Evolutionary conservation across 176 grass and related monocot genomes (phyloP), one percentile per base, ranked within the genome.

Genomic region (Phoenix roebelenii): DNA sequence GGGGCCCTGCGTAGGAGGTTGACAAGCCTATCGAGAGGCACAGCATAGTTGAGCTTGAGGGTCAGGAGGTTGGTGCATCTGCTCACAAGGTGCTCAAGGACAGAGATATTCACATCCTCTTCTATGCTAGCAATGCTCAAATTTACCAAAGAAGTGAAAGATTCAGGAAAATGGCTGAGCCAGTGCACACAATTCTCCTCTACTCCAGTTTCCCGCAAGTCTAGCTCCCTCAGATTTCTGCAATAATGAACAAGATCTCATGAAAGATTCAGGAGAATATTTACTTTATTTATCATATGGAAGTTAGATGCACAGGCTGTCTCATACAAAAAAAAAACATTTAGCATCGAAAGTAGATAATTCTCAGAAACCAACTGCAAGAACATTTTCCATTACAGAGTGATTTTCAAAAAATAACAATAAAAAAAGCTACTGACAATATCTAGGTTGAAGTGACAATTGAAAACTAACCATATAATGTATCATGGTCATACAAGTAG

Each of bases 51-150:
- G 51, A 94, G 54, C 60, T 81, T 78, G 51, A 94, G 69, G 60
- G 67, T 88, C 63, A 52, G 74, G 66, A 94, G 74, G 78, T 88
- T 85, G 15, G 84, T 81, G 56, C 77, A 84, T 79, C 86, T 85
- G 48, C 67, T 75, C 22, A 89, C 71, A 67, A 89, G 63, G 29
- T 22, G 67, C 52, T 89, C 86, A 22, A 89, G 81, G 55, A 81
- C 67, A 69, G 62, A 15, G 3, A 80, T 26, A 72, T 84, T 84
- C 24, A 89, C 78, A 19, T 89, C 86, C 39, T 74, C 86, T 17
- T 78, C 58, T 63, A 89, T 68, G 78, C 86, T 82, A 64, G 81
- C 74, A 79, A 89, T 82, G 19, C 85, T 85, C 50, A 89, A 66
- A 74, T 71, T 75, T 64, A 82, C 86, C 44, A 89, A 50, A 70